Conservation (phyloP, 495 filamentous ascomycete species). For the Aspergillus homomorphus region DNA sequence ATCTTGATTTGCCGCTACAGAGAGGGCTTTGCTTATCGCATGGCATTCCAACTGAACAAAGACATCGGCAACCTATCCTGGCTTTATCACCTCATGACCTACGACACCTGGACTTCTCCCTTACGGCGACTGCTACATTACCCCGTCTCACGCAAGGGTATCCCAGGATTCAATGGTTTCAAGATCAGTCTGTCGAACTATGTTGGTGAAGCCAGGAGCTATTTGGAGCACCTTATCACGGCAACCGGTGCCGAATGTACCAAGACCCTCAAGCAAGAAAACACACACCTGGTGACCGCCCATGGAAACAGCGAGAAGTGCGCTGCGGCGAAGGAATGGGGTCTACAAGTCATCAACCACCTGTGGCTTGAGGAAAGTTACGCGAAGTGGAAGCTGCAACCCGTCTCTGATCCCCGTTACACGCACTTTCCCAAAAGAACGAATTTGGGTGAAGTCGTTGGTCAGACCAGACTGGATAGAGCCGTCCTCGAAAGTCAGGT, state of each 20-base stretch:
- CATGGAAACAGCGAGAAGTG: conserved; percentile 87
- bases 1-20: conserved; percentile 86
- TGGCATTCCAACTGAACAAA: conserved; percentile 69
- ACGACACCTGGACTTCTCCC: conserved; percentile 83
- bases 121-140: conserved; percentile 82
- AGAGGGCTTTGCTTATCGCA: conserved; percentile 72
- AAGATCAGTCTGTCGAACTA: conserved; percentile 93
- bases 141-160: conserved; percentile 67
- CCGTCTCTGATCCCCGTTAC: conserved; percentile 66
- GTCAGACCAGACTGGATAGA: conserved; percentile 70
- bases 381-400: conserved; percentile 72
- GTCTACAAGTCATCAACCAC: conserved; percentile 85
- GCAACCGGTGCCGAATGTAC: conserved; percentile 84
- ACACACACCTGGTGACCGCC: conserved; percentile 93
- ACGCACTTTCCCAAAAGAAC: conserved; percentile 80
- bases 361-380: conserved; percentile 98
- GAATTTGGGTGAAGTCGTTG: conserved; percentile 88
- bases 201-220: conserved; percentile 86
- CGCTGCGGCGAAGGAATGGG: conserved; percentile 87
- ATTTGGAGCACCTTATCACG: conserved; percentile 85
- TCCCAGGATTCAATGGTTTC: conserved; percentile 74
- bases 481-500: conserved; percentile 53
- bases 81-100: conserved; percentile 87
- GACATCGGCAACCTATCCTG: conserved; percentile 89
- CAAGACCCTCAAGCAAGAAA: conserved; percentile 87